Conservation (phyloP, 331 rosid genomes). For the Pyrus hybrid region DNA sequence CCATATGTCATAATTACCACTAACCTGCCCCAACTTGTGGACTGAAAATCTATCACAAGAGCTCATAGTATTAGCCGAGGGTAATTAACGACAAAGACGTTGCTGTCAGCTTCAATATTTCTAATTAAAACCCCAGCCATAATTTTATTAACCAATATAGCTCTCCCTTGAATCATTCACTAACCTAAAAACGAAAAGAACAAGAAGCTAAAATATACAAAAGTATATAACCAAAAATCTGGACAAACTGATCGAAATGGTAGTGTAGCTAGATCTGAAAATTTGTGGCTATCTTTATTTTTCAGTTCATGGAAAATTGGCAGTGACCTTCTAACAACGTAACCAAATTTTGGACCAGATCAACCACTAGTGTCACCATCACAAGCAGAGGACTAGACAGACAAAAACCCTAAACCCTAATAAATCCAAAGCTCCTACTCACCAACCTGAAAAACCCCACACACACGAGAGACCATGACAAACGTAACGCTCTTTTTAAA, state of each 20-base stretch:
- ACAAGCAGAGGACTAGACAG: slow-evolving; percentile 11
- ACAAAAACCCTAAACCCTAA: slow-evolving; percentile 22
- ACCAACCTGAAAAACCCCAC: slow-evolving; percentile 34
- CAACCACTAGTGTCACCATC: slow-evolving; percentile 20
- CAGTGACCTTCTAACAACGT: neutral
- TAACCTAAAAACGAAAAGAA: neutral
- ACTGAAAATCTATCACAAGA: neutral
- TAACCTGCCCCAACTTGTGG: neutral
- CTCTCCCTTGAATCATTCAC: neutral
- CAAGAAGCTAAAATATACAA: neutral
- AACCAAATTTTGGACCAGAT: neutral
- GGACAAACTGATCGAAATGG: neutral
- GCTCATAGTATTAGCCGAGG: neutral
- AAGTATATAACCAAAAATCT: neutral
- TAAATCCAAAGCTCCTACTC: slow-evolving; percentile 41
- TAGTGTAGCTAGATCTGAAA: neutral
- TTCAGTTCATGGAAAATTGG: neutral
- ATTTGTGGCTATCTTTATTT: neutral
- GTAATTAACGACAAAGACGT: neutral
- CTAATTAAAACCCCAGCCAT: neutral
- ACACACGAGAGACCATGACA: neutral
- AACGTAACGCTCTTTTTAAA: slow-evolving; percentile 26
- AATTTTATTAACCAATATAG: neutral
- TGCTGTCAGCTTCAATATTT: neutral
- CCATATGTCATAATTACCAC: too few relatives aligned